Base-by-base conservation (phyloP, 164 flowering plant species). In the Protea cynaroides region DNA sequence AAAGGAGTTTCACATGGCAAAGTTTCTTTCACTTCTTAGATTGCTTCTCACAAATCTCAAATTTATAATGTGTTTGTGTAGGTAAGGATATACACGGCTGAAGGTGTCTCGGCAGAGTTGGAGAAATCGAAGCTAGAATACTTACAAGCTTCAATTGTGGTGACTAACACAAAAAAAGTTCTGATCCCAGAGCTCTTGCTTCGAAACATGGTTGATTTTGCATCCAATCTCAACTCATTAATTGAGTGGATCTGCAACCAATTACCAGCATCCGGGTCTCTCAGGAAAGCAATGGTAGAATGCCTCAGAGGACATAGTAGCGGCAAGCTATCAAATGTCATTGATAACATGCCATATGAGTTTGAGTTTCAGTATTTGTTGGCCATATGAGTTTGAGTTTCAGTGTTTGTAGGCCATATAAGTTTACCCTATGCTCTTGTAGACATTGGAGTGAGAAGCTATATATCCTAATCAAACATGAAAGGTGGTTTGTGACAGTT, bases 71-170 rank as follows among this genome's bases (percentile, higher is more conserved):
- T 58, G 15, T 29, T 50, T 65, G 51, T 62, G 67, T 72, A 92
- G 98, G 93, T 90, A 52, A 82, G 81, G 52, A 82, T 89, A 72
- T 94, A 87, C 71, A 89, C 93, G 46, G 87, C 82, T 2, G 89
- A 93, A 22, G 84, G 82, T 3, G 80, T 94, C 6, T 52, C 64
- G 23, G 58, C 71, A 3, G 98, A 94, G 75, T 64, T 91, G 52
- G 98, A 91, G 72, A 87, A 69, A 69, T 79, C 98, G n/a, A 94
- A 94, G 62, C 73, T 83, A 13, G 97, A 94, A 59, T 94, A 87
- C 63, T 69, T 94, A 56, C 98, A 89, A 76, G 97, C 97, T 29
- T 85, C 98, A 25, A 76, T 89, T 23, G 72, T 83, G 29, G 92
- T 91, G 67, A 88, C 86, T 1, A 76, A 63, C 74, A 72, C 89